Percentiles rank a stretch among this genome's conserved stretches.
These are phyloP conservation scores for Candida xiaguanensis DNA, from an alignment of 805 yeast genomes.

Conservation along the genomic window DNA sequence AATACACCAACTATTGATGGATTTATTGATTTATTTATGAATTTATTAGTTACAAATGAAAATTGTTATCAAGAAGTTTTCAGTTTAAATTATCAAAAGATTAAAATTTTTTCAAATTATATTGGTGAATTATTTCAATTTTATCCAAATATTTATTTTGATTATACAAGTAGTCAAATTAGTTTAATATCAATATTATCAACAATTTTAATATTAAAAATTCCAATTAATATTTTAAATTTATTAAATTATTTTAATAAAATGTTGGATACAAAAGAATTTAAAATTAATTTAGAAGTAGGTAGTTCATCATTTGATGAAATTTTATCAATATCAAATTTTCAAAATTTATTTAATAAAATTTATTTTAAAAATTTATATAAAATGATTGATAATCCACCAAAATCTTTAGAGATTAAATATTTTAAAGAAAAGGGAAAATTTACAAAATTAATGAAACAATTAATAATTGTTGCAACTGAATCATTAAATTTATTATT, in stretches of 20 bases:
- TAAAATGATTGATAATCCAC: conserved; percentile 43
- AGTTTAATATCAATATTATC: conserved; percentile 42
- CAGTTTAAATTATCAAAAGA: conserved; percentile 36
- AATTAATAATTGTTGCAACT: conserved; percentile 30
- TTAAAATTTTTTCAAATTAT: conserved; percentile 55
- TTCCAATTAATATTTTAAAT: conserved; percentile 23
- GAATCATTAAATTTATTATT: conserved; percentile 16
- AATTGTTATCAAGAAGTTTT: conserved; percentile 4
- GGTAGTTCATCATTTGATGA: no score
- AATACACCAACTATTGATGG: conserved; percentile 60
- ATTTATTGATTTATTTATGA: conserved; percentile 55
- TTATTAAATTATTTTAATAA: conserved; percentile 19
- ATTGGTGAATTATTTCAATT: conserved; percentile 66
- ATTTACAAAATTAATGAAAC: conserved; percentile 33
- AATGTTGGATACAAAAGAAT: conserved; percentile 11
- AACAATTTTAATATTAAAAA: conserved; percentile 26
- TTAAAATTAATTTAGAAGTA: conserved; percentile 24
- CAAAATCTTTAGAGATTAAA: conserved; percentile 43
- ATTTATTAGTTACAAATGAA: conserved; percentile 31
- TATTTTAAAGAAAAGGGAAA: conserved; percentile 38
- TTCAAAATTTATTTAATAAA: conserved; percentile 17
- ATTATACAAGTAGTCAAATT: conserved; percentile 51
- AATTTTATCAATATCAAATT: conserved; percentile 16
- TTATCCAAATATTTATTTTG: conserved; percentile 54
- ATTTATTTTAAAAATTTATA: conserved; percentile 14